These are phyloP conservation scores for Camelina hispida DNA, from an alignment of 345 rosid species.

Conservation along the genomic window DNA sequence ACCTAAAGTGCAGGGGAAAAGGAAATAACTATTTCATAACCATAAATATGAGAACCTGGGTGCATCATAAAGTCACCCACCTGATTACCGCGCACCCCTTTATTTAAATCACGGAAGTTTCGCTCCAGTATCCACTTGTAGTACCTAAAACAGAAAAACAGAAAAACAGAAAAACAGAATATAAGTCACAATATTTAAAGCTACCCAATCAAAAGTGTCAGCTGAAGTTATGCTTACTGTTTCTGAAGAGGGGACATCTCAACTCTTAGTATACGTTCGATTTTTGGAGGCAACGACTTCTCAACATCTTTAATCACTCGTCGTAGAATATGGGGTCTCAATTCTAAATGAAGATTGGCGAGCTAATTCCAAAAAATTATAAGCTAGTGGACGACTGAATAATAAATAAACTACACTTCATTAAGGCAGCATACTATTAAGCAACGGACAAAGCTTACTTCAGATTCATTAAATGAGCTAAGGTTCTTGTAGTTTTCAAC, in stretches of 20 bases:
- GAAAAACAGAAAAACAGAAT: conserved; percentile 28
- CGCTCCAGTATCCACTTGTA: conserved; percentile 99
- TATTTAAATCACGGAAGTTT: conserved; percentile 96
- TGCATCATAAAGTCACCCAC: conserved; percentile 50
- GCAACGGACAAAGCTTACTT: conserved; percentile 54
- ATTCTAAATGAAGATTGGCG: conserved; percentile 94
- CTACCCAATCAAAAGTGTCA: conserved; percentile 16
- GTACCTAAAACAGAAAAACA: conserved; percentile 59
- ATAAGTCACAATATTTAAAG: not conserved
- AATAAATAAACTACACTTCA: conserved; percentile 6
- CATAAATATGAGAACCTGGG: conserved; percentile 20
- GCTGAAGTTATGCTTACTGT: conserved; percentile 61
- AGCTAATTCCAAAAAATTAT: conserved; percentile 59
- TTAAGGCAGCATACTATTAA: conserved; percentile 1
- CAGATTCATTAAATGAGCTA: conserved; percentile 91
- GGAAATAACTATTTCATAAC: conserved; percentile 24
- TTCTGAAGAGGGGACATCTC: conserved; percentile 99
- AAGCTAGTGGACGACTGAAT: conserved; percentile 23
- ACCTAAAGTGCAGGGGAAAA: conserved; percentile 6
- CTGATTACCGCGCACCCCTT: conserved; percentile 99
- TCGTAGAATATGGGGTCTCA: conserved; percentile 97
- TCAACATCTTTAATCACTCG: conserved; percentile 99
- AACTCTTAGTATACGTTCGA: conserved; percentile 97
- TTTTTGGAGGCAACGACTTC: conserved; percentile 98
- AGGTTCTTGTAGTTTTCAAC: conserved; percentile 98